Evolutionary conservation across 805 yeast species (phyloP).

Genomic region (Schwanniomyces vanrijiae): DNA sequence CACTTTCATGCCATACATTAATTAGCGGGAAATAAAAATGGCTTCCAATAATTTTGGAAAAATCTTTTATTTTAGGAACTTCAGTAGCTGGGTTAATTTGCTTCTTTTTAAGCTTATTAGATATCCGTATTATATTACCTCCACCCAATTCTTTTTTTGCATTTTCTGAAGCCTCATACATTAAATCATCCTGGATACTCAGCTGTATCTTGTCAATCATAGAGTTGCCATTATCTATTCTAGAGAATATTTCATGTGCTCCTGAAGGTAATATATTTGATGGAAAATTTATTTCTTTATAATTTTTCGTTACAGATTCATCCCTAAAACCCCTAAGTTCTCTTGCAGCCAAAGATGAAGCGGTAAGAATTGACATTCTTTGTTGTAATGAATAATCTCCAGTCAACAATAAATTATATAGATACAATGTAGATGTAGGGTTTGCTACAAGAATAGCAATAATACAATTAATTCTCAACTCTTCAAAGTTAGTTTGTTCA

Average conservation of each 20-base stretch:
- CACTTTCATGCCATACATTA: slow-evolving; percentile 50
- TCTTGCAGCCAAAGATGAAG: slow-evolving; percentile 70
- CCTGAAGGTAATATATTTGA: slow-evolving; percentile 46
- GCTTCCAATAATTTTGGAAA: slow-evolving; percentile 44
- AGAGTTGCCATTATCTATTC: neutral
- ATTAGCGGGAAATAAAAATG: slow-evolving; percentile 56
- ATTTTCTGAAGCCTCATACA: slow-evolving; percentile 28
- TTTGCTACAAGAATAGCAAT: slow-evolving; percentile 61
- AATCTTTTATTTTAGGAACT: slow-evolving; percentile 26
- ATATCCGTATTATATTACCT: slow-evolving; percentile 46
- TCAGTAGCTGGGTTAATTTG: neutral
- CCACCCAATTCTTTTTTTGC: slow-evolving; percentile 30
- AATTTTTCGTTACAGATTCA: slow-evolving; percentile 38
- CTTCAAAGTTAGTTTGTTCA: slow-evolving; percentile 60
- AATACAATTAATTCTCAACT: slow-evolving; percentile 61
- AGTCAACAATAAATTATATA: slow-evolving; percentile 49
- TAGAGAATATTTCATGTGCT: slow-evolving; percentile 31
- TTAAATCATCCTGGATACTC: slow-evolving; percentile 32
- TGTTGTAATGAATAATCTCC: slow-evolving; percentile 85
- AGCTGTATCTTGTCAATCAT: slow-evolving; percentile 4
- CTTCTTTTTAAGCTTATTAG: slow-evolving; percentile 30
- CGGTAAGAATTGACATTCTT: slow-evolving; percentile 65
- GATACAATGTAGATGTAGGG: slow-evolving; percentile 41
- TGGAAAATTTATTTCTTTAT: slow-evolving; percentile 26
- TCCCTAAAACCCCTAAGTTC: slow-evolving; percentile 68